These are phyloP conservation scores for Colletotrichum higginsianum DNA, from an alignment of 2,329 filamentous ascomycete genomes.

Conservation along the genomic window DNA sequence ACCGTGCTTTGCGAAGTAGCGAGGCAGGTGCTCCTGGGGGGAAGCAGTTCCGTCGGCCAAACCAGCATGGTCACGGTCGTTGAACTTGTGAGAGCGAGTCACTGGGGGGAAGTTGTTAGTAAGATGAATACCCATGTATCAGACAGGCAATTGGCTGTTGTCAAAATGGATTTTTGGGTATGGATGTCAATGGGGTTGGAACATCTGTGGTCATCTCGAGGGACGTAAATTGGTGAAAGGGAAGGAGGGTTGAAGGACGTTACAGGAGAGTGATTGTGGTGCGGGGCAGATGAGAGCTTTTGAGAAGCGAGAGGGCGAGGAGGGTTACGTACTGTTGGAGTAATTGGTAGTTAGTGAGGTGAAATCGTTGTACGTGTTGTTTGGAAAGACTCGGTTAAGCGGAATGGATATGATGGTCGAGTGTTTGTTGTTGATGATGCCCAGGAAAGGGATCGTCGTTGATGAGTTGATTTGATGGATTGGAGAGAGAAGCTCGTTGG, in stretches of 20 bases:
- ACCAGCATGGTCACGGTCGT: conserved; percentile 90
- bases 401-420: conserved; percentile 1
- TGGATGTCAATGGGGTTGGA: not conserved
- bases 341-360: conserved; percentile 4
- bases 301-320: not conserved
- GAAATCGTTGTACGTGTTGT: conserved; percentile 1
- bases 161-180: not conserved
- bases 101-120: conserved; percentile 67
- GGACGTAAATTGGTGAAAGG: not conserved
- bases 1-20: conserved; percentile 93
- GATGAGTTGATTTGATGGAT: conserved; percentile 6
- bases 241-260: conserved; percentile 18
- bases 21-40: conserved; percentile 82
- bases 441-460: not conserved
- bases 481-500: not conserved
- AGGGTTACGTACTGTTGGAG: conserved; percentile 43
- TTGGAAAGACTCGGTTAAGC: not conserved
- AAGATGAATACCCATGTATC: not conserved
- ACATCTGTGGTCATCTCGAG: not conserved
- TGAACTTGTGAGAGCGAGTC: conserved; percentile 98
- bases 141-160: not conserved
- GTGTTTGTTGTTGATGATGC: conserved; percentile 12
- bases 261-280: conserved; percentile 25
- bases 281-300: conserved; percentile 31
- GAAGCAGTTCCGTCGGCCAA: conserved; percentile 81